Conservation (phyloP, 805 yeast species). For the Wickerhamomyces bovis region DNA sequence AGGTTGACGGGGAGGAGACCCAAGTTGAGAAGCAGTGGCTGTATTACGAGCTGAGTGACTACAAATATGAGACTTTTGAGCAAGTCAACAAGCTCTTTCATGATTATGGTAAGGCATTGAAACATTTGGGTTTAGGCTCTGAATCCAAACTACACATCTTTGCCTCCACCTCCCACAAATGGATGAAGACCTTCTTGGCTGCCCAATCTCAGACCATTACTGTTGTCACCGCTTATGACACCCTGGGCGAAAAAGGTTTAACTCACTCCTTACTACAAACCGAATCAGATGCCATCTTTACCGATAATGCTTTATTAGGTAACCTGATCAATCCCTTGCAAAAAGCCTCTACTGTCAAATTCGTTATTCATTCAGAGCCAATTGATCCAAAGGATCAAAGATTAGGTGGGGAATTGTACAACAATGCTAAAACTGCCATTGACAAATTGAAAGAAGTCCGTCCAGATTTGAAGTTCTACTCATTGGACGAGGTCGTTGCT, state of each 20-base stretch:
- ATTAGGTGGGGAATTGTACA: slow-evolving; percentile 52
- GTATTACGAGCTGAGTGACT: slow-evolving; percentile 72
- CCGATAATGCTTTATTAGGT: slow-evolving; percentile 69
- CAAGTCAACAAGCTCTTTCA: slow-evolving; percentile 47
- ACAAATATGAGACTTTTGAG: slow-evolving; percentile 56
- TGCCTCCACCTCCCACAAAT: slow-evolving; percentile 80
- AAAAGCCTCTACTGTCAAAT: slow-evolving; percentile 53
- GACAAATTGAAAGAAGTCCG: slow-evolving; percentile 56
- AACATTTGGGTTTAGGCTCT: slow-evolving; percentile 66
- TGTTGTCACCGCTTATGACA: slow-evolving; percentile 92
- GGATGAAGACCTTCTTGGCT: slow-evolving; percentile 87
- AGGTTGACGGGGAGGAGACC: slow-evolving; percentile 67
- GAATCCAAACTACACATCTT: slow-evolving; percentile 70
- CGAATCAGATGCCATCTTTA: slow-evolving; percentile 68
- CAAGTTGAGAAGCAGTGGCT: slow-evolving; percentile 83
- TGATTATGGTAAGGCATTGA: slow-evolving; percentile 68
- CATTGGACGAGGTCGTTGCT: slow-evolving; percentile 57
- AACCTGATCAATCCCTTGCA: slow-evolving; percentile 69
- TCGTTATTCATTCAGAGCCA: slow-evolving; percentile 63
- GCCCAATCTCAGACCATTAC: slow-evolving; percentile 75
- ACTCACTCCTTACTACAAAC: slow-evolving; percentile 84
- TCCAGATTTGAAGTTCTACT: slow-evolving; percentile 67
- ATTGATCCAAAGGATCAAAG: slow-evolving; percentile 60
- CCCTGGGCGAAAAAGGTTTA: slow-evolving; percentile 84
- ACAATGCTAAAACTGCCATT: slow-evolving; percentile 50